A percentile compares a stretch with the other conserved stretches of the same genome.
Evolutionary conservation across 148 eudicot genomes (phyloP).

Genomic region (Talinum fruticosum): DNA sequence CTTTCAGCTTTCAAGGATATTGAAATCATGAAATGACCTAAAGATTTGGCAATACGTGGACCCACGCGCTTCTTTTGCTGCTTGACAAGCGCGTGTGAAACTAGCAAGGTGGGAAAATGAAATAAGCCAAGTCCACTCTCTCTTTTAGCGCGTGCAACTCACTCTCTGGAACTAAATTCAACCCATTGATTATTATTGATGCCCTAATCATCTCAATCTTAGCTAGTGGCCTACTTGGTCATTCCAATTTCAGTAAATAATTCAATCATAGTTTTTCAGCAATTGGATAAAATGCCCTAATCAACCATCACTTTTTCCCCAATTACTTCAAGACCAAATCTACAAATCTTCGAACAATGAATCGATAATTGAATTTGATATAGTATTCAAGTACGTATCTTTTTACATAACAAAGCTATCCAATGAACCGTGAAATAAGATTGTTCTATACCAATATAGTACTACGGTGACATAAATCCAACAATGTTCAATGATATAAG

Average conservation of each 20-base stretch:
- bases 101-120: not conserved
- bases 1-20: slow-evolving; percentile 32
- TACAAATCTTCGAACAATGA: not conserved
- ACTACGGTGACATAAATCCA: not conserved
- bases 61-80: slow-evolving; percentile 24
- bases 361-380: not conserved
- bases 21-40: slow-evolving; percentile 20
- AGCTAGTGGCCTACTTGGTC: slow-evolving; percentile 18
- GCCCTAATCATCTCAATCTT: slow-evolving; percentile 19
- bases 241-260: slow-evolving; percentile 18
- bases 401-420: not conserved
- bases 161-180: slow-evolving; percentile 6
- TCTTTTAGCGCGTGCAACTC: slow-evolving; percentile 16
- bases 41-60: slow-evolving; percentile 24
- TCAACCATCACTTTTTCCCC: not conserved
- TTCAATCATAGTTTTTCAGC: slow-evolving; percentile 25
- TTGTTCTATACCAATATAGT: not conserved
- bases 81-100: slow-evolving; percentile 25
- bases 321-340: slow-evolving; percentile 9
- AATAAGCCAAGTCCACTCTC: slow-evolving; percentile 11
- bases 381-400: not conserved
- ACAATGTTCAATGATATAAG: not conserved
- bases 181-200: not conserved
- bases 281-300: slow-evolving; percentile 11
- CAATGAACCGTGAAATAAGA: not conserved